Evolutionary conservation across 139 green algal genomes (phyloP).

Genomic region (Asterochloris sp.): DNA sequence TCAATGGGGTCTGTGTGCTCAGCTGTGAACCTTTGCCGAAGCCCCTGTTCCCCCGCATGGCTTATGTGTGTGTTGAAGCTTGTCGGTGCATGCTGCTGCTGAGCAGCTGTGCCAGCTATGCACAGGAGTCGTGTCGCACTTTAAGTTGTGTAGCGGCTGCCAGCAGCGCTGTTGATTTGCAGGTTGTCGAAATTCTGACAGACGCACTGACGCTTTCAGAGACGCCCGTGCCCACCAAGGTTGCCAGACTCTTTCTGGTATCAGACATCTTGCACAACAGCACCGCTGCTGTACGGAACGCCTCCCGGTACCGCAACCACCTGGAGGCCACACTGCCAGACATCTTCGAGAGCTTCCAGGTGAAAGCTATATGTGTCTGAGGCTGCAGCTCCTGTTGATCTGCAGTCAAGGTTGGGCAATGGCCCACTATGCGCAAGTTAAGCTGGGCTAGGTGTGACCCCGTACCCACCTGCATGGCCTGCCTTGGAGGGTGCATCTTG

Average conservation of each 20-base stretch:
- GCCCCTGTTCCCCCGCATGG: no score
- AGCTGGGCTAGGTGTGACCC: no score
- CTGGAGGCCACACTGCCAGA: constrained; percentile 81
- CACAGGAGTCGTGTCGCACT: no score
- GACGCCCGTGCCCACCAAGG: constrained; percentile 81
- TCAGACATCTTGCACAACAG: constrained; percentile 95
- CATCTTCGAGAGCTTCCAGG: constrained; percentile 76
- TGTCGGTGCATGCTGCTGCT: neutral
- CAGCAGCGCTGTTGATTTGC: neutral
- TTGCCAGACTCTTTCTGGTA: constrained; percentile 84
- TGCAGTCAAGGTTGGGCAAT: no score
- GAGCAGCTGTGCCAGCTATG: neutral
- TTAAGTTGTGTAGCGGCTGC: no score
- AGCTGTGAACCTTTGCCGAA: no score
- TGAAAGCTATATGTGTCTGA: neutral
- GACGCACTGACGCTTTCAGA: constrained; percentile 83
- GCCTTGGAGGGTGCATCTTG: no score
- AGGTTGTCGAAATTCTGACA: constrained; percentile 79
- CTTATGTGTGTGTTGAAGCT: no score
- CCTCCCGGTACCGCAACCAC: constrained; percentile 68
- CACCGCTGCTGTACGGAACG: constrained; percentile 84
- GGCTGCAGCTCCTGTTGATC: constrained; percentile 1
- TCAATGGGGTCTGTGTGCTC: no score
- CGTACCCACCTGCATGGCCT: no score
- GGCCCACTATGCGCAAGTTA: no score